A percentile compares a stretch with the other conserved stretches of the same genome.
Conservation (phyloP, 805 yeast species). For the Yarrowia keelungensis region DNA sequence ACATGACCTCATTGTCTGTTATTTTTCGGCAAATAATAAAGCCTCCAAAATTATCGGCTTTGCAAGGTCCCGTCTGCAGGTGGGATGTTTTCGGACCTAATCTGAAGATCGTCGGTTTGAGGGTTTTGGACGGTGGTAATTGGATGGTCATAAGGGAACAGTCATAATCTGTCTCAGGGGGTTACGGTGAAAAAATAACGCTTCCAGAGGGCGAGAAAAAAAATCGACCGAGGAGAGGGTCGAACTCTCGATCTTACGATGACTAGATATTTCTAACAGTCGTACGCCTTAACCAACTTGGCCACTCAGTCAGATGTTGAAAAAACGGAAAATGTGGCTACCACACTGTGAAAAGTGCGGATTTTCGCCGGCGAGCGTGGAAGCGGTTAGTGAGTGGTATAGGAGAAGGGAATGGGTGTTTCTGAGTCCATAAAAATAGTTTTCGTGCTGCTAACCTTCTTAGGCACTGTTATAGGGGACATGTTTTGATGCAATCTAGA, state of each 20-base stretch:
- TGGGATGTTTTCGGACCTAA: constrained; percentile 16
- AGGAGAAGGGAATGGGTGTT: too few relatives aligned
- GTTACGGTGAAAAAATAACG: background rate
- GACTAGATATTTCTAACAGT: constrained; percentile 27
- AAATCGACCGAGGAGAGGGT: constrained; percentile 38
- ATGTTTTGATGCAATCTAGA: too few relatives aligned
- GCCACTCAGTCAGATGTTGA: constrained; percentile 30
- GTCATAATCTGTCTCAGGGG: too few relatives aligned
- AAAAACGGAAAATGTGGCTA: too few relatives aligned
- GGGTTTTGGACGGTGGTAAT: too few relatives aligned
- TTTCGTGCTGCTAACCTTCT: too few relatives aligned
- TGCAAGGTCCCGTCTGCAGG: constrained; percentile 21
- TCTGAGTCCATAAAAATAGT: too few relatives aligned
- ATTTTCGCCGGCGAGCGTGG: too few relatives aligned
- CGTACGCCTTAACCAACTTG: constrained; percentile 39
- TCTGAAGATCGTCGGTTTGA: constrained; percentile 1
- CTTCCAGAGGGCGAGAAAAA: background rate
- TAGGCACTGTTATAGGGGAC: too few relatives aligned
- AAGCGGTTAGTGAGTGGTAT: too few relatives aligned
- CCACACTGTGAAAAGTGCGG: too few relatives aligned
- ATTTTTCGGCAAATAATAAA: constrained; percentile 10
- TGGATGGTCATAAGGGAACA: too few relatives aligned
- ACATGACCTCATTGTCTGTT: background rate
- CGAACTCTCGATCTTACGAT: constrained; percentile 39
- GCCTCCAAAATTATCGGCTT: background rate